Evolutionary conservation across 2,329 filamentous ascomycete species (phyloP).

Genomic region (Phyllosticta citrichinensis): DNA sequence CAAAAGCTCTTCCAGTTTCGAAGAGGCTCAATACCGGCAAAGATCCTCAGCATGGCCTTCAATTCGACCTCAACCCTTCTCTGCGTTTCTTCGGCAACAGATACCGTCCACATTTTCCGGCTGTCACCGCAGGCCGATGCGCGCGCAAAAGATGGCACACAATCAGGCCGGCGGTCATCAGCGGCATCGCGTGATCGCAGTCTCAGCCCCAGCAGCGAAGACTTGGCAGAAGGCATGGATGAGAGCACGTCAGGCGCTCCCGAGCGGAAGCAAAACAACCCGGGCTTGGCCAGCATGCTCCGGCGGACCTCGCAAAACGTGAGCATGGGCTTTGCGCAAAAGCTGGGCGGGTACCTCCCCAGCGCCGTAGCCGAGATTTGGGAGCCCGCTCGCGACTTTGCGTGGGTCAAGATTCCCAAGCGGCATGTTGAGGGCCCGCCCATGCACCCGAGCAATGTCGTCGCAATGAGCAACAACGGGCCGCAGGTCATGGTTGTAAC

Average conservation of each 20-base stretch:
- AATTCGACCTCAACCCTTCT: constrained; percentile 88
- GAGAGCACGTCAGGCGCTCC: constrained; percentile 21
- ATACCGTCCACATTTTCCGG: constrained; percentile 95
- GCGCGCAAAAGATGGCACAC: constrained; percentile 13
- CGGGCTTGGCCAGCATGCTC: constrained; percentile 80
- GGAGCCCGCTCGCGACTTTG: constrained; percentile 91
- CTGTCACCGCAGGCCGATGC: constrained; percentile 31
- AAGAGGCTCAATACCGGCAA: constrained; percentile 86
- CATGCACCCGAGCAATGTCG: constrained; percentile 47
- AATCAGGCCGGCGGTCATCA: constrained; percentile 15
- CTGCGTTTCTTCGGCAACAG: constrained; percentile 90
- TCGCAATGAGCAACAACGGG: constrained; percentile 89
- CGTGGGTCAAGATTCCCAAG: constrained; percentile 87
- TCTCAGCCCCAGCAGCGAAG: constrained; percentile 31
- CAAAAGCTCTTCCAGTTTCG: constrained; percentile 95
- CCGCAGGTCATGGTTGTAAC: constrained; percentile 98
- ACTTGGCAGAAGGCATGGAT: constrained; percentile 33
- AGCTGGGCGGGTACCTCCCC: constrained; percentile 84
- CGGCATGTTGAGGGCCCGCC: constrained; percentile 16
- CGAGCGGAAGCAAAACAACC: constrained; percentile 42
- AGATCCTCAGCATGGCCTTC: constrained; percentile 98
- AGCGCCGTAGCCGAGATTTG: constrained; percentile 95
- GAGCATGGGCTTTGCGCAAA: constrained; percentile 76
- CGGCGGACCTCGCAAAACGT: constrained; percentile 93
- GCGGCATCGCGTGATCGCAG: constrained; percentile 30